Evolutionary conservation across 257 asterid species (phyloP), one percentile per base, ranked within the genome.

Genomic region (Capsicum pubescens): DNA sequence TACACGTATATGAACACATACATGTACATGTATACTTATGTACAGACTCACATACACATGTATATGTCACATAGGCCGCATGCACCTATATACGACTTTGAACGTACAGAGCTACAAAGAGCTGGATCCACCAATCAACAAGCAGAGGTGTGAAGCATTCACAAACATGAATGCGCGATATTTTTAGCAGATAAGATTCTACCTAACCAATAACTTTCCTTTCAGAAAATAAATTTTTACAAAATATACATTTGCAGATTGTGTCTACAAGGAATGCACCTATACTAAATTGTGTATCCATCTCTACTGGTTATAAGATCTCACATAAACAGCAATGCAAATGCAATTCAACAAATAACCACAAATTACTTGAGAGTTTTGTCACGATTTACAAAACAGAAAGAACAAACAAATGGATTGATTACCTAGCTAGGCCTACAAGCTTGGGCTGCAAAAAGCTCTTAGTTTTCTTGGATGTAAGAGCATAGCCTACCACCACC

Each of bases 401-500:
- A 48, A 10, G 9, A 9, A 52, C 32, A 21, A 2, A 35, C 15
- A 55, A 74, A 50, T 17, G 35, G 52, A 80, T 72, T 32, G 7
- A 79, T 81, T 90, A 95, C 98, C 96, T 90, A 12, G 99, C 99
- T 83, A 95, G 86, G 76, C 93, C 89, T 84, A 92, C 92, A 86
- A 95, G 88, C 87, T 95, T 92, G 71, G 98, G 98, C 92, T 93
- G 95, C 91, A 95, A 87, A 87, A 95, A 93, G 92, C 99, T 95
- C 94, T 93, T 92, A 86, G 88, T 88, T 86, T 95, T 95, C 91
- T 95, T 95, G 67, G 98, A 93, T 32, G 97, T 95, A 85, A 95
- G 97, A 78, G 99, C 99, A 69, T 95, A 95, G 8, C 99, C 99
- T 54, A 95, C 99, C 81, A 77, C 81, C 81, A 54, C 81, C 64